Evolutionary conservation across 768 basidiomycete genomes (phyloP), one percentile per base, ranked within the genome.

Genomic region (Brasilioporus rufonigricans): DNA sequence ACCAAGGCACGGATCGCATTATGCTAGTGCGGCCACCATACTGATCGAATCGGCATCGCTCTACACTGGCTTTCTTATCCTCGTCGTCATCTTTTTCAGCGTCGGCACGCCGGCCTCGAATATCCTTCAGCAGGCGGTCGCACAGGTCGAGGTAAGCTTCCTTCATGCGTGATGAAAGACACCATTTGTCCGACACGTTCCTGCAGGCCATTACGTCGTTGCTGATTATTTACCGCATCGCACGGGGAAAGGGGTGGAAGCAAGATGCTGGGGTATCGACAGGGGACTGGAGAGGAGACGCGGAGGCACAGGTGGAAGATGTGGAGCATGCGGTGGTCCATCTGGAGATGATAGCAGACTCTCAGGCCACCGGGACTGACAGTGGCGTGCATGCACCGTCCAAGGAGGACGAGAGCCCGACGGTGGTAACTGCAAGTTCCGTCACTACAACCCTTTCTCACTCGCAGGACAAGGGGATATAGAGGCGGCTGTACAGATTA

Each of bases 161-260:
- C 24, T 13, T 12, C 24, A 9, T 50, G 43, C 14, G 13, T 23
- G 36, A 8, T 48, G 27, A 53, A 21, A 31, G 13, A 51, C 10
- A 11, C 16, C 10, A 2, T 47, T 38, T 19, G n/a, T 23, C 33
- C n/a, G 44, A 47, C 32, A 14, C 7, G 16, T 36, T 48, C 14
- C 14, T 4, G 36, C 14, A 64, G 63, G 14, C 46, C 33, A 65
- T 65, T 29, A 21, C 60, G 6, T 48, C 63, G 1, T n/a, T 62
- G 24, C 26, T 64, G 44, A 65, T 64, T 33, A 56, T 64, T 2
- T 64, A 62, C 40, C 60, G 63, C 12, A 65, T 64, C n/a, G 51
- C 63, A 0, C 51, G 44, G 2, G 63, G 63, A 2, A 55, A 56
- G 18, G 63, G 29, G 14, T 65, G 63, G 63, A 52, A 10, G 24